phyloP scores from a whole-genome alignment of 306 rosid species.

The Quercus glauca region DNA sequence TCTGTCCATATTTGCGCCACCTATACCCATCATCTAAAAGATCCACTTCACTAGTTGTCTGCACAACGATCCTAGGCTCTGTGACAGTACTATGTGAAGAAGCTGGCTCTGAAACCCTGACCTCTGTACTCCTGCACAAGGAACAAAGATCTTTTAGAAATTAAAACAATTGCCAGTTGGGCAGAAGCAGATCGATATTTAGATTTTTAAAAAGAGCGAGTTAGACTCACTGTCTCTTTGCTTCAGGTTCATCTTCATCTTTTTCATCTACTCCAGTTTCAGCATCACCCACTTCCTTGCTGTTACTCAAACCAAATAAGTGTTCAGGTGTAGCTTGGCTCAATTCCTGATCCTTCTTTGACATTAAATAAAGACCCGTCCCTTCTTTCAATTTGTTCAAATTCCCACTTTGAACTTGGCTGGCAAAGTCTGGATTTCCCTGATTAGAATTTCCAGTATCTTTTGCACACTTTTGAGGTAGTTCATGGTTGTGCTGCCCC shows the following conservation, averaged over 20 bases:
- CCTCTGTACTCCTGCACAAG: constrained; percentile 56
- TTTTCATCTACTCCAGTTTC: constrained; percentile 46
- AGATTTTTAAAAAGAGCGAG: neutral
- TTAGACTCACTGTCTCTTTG: constrained; percentile 58
- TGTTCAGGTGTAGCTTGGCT: constrained; percentile 57
- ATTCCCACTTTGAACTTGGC: constrained; percentile 35
- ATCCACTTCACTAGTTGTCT: constrained; percentile 88
- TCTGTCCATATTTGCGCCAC: constrained; percentile 91
- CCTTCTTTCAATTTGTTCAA: constrained; percentile 29
- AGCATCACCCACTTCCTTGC: constrained; percentile 62
- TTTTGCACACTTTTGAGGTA: constrained; percentile 51
- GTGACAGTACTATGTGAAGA: constrained; percentile 70
- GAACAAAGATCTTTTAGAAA: neutral
- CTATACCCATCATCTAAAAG: constrained; percentile 81
- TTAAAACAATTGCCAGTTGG: neutral
- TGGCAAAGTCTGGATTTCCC: constrained; percentile 34
- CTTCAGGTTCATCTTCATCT: constrained; percentile 58
- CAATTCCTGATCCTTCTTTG: constrained; percentile 49
- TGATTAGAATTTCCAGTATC: constrained; percentile 34
- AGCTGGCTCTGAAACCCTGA: constrained; percentile 40
- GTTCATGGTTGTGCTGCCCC: constrained; percentile 78
- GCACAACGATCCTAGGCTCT: constrained; percentile 81
- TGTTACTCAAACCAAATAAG: constrained; percentile 57
- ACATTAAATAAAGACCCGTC: constrained; percentile 10
- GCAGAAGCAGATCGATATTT: neutral